These are phyloP conservation scores for Berkeleyomyces basicola DNA, from an alignment of 2,329 filamentous ascomycete species.

Conservation along the genomic window DNA sequence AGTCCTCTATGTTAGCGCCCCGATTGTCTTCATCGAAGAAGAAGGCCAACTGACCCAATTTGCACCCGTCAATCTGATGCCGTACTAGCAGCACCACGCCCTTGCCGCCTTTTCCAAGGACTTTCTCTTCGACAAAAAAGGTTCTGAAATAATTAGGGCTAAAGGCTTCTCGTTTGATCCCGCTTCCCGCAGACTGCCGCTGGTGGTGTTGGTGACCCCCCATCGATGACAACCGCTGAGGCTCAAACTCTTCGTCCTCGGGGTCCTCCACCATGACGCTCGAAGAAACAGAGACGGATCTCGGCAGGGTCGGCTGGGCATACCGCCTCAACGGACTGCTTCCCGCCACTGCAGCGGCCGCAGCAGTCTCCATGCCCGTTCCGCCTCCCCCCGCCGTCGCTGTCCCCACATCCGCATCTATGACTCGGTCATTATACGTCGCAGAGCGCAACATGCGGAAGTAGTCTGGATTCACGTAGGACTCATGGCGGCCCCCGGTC, in stretches of 20 bases:
- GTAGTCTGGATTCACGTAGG: conserved; percentile 81
- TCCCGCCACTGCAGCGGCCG: background rate
- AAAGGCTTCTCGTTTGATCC: conserved; percentile 75
- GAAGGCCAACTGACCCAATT: conserved; percentile 35
- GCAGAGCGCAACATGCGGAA: conserved; percentile 73
- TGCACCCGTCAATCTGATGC: conserved; percentile 78
- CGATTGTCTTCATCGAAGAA: background rate
- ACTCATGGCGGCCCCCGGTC: conserved; percentile 28
- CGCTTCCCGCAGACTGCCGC: conserved; percentile 28
- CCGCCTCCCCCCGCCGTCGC: conserved; percentile 24
- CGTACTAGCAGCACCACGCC: conserved; percentile 89
- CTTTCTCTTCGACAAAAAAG: conserved; percentile 80
- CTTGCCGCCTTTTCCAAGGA: conserved; percentile 79
- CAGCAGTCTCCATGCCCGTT: background rate
- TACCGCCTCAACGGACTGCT: conserved; percentile 1
- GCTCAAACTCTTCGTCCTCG: conserved; percentile 16
- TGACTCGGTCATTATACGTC: conserved; percentile 14
- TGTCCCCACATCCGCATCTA: conserved; percentile 16
- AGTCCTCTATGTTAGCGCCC: background rate
- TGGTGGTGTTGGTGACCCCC: conserved; percentile 9
- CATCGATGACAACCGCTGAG: background rate
- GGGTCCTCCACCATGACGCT: background rate
- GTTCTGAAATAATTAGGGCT: conserved; percentile 82
- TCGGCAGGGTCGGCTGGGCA: background rate
- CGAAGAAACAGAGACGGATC: background rate